A percentile compares a stretch with the other conserved stretches of the same genome.
These are phyloP conservation scores for Cairneyella variabilis DNA, from an alignment of 495 filamentous ascomycete species.

Conservation along the genomic window DNA sequence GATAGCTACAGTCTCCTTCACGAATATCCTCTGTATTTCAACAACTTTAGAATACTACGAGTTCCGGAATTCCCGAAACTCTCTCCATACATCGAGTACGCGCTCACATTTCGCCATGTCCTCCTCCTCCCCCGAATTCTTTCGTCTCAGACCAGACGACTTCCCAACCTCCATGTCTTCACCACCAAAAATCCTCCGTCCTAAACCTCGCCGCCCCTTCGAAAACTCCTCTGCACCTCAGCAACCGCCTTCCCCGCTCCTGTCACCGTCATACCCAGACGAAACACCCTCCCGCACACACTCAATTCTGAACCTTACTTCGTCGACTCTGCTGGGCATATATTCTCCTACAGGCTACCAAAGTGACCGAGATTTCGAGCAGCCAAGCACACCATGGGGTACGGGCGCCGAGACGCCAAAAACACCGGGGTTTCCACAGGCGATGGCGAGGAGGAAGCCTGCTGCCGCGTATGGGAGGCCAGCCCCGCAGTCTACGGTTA, in stretches of 20 bases:
- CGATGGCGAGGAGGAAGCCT: conserved; percentile 22
- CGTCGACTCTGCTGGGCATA: conserved; percentile 86
- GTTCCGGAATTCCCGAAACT: too few species aligned
- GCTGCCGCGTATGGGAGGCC: conserved; percentile 7
- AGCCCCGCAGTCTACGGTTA: conserved; percentile 28
- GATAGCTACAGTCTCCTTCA: too few species aligned
- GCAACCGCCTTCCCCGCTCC: conserved; percentile 48
- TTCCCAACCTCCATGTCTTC: conserved; percentile 14
- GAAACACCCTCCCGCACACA: conserved; percentile 50
- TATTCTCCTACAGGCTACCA: conserved; percentile 66
- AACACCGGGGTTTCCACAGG: neutral
- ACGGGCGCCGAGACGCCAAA: conserved; percentile 63
- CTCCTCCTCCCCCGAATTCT: too few species aligned
- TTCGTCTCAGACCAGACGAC: too few species aligned
- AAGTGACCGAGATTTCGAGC: conserved; percentile 39
- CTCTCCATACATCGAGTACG: too few species aligned
- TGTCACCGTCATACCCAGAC: conserved; percentile 40
- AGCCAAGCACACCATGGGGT: conserved; percentile 57
- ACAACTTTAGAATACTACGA: too few species aligned
- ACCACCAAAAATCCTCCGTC: conserved; percentile 55
- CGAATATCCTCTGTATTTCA: too few species aligned
- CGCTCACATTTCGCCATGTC: too few species aligned
- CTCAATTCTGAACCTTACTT: conserved; percentile 82
- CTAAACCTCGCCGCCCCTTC: conserved; percentile 73
- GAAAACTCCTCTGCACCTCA: conserved; percentile 53